Conservation (phyloP, 495 filamentous ascomycete genomes). For the Xylaria intraflava region DNA sequence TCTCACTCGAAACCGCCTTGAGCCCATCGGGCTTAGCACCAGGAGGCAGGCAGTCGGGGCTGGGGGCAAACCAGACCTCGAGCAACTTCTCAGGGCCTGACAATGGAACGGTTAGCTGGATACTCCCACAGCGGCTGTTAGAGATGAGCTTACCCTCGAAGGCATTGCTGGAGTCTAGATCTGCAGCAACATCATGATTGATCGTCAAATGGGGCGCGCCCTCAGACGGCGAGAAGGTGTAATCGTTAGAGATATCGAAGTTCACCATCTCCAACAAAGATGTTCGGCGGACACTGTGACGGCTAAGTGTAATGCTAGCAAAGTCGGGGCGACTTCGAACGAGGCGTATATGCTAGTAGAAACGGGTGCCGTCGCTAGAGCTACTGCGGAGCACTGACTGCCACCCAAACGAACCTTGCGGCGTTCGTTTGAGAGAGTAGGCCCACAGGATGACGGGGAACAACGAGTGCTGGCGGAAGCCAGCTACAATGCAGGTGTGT, state of each 20-base stretch:
- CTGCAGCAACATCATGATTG: slow-evolving; percentile 90
- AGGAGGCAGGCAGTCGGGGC: slow-evolving; percentile 63
- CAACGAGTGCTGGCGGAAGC: slow-evolving; percentile 46
- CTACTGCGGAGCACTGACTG: slow-evolving; percentile 60
- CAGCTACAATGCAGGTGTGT: slow-evolving; percentile 45
- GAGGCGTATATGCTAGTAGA: slow-evolving; percentile 18
- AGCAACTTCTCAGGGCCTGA: slow-evolving; percentile 92
- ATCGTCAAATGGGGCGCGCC: slow-evolving; percentile 87
- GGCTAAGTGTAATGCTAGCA: neutral
- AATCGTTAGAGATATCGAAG: slow-evolving; percentile 68
- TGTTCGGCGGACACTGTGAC: slow-evolving; percentile 14
- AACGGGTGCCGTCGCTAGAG: slow-evolving; percentile 21
- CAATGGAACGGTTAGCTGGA: neutral
- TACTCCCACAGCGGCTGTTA: neutral
- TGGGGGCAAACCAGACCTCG: slow-evolving; percentile 96
- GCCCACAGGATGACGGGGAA: slow-evolving; percentile 65
- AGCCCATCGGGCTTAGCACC: slow-evolving; percentile 66
- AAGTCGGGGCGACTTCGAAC: neutral
- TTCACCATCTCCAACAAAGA: slow-evolving; percentile 66
- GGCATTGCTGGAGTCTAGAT: slow-evolving; percentile 91
- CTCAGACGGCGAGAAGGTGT: slow-evolving; percentile 71
- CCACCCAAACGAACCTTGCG: slow-evolving; percentile 86
- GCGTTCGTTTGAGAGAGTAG: slow-evolving; percentile 90
- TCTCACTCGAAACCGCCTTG: slow-evolving; percentile 75
- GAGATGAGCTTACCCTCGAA: slow-evolving; percentile 68